A percentile compares a stretch with the other conserved stretches of the same genome.
Conservation (phyloP, 495 filamentous ascomycete genomes). For the Cenococcum geophilum region DNA sequence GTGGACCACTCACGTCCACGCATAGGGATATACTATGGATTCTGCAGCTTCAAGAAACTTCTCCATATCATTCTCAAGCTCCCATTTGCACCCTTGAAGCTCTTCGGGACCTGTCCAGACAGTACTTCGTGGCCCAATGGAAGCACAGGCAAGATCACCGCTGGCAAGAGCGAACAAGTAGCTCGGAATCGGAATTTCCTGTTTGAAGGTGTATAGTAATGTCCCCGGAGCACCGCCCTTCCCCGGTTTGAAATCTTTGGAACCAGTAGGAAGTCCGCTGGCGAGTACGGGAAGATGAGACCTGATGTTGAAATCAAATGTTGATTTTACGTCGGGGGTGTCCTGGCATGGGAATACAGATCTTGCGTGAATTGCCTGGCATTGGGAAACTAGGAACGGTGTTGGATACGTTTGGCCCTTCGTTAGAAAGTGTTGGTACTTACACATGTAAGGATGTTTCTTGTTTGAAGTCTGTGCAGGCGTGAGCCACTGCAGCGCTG, state of each 20-base stretch:
- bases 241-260: conserved; percentile 42
- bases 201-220: conserved; percentile 72
- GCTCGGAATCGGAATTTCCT: conserved; percentile 85
- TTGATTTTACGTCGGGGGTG: conserved; percentile 90
- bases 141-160: conserved; percentile 75
- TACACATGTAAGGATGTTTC: conserved; percentile 90
- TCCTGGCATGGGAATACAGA: conserved; percentile 96
- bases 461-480: conserved; percentile 87
- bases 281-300: conserved; percentile 84
- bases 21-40: conserved; percentile 79
- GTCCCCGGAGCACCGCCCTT: conserved; percentile 46
- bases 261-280: conserved; percentile 66
- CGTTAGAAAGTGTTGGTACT: conserved; percentile 23
- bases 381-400: conserved; percentile 61
- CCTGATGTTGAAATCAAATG: conserved; percentile 78
- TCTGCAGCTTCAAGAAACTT: conserved; percentile 85
- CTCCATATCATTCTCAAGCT: conserved; percentile 83
- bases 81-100: conserved; percentile 75
- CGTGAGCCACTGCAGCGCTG: conserved; percentile 88
- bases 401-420: background rate
- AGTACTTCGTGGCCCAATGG: conserved; percentile 75
- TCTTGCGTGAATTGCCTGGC: conserved; percentile 89
- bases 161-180: conserved; percentile 91
- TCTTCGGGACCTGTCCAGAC: conserved; percentile 85
- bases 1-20: conserved; percentile 54